Evolutionary conservation across 148 eudicot genomes (phyloP).

Genomic region (Rhododendron kiyosumense): DNA sequence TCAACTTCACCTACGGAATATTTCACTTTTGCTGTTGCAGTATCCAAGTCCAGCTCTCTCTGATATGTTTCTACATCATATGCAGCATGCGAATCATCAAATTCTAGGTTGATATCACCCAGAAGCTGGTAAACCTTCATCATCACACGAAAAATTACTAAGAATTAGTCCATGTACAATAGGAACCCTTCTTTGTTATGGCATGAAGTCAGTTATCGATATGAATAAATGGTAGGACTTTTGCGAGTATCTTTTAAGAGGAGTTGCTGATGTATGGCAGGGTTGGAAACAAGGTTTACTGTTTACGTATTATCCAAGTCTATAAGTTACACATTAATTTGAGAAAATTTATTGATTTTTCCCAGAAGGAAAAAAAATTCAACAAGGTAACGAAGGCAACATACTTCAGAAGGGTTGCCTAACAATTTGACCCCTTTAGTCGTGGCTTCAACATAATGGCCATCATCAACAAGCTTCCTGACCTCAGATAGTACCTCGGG

Average conservation of each 20-base stretch:
- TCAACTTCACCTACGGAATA: constrained; percentile 57
- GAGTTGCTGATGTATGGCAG: neutral
- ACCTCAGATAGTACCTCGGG: constrained; percentile 46
- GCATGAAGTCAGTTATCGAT: neutral
- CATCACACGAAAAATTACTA: constrained; percentile 11
- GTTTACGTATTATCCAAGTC: neutral
- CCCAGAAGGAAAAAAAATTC: neutral
- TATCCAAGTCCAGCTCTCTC: constrained; percentile 77
- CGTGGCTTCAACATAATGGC: constrained; percentile 68
- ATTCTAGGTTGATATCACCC: constrained; percentile 75
- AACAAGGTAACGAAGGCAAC: constrained; percentile 18
- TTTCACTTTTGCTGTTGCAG: constrained; percentile 64
- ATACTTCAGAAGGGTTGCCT: constrained; percentile 52
- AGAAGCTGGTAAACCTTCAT: constrained; percentile 79
- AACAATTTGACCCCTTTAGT: constrained; percentile 43
- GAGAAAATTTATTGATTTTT: neutral
- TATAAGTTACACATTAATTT: neutral
- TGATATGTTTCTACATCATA: constrained; percentile 40
- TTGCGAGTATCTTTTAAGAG: neutral
- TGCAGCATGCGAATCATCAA: constrained; percentile 46
- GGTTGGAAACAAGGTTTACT: neutral
- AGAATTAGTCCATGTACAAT: neutral
- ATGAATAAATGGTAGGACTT: neutral
- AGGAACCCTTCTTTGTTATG: neutral
- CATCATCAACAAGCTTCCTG: constrained; percentile 69